Base-by-base conservation (phyloP, 352 stramenopile species). In the Phytophthora megakarya region DNA sequence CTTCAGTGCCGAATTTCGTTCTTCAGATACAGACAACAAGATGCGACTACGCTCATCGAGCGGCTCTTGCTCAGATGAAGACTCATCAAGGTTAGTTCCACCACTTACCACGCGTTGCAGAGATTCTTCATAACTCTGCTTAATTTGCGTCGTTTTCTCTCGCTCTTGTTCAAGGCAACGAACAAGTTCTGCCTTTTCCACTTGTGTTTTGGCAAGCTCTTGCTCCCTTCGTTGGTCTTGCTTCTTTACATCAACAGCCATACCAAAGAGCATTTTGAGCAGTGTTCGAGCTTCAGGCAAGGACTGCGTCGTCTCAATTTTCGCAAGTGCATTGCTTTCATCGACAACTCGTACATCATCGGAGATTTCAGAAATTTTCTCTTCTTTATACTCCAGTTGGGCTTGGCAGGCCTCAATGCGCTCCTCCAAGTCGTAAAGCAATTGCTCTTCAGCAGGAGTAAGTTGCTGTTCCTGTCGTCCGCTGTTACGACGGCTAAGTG, bases 341-440 rank as follows among this genome's bases (percentile, higher is more conserved):
- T 91, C 84, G 8, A 76, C 53, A 35, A 61, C 48, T 10, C 70
- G 72, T 2, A 70, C 76, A 59, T 85, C 78, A n/a, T 83, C 75
- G 3, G 80, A 66, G 30, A 94, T 92, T 39, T 93, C 86, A 1
- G 84, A 93, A 16, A 96, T 93, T 44, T 90, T 90, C 44, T 96
- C 88, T 70, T 96, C 85, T 65, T 96, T 96, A 71, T 95, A 96
- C 60, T 96, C 86, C 15, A 96, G 64, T 48, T 94, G 81, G 1
- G 84, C 86, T 67, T 96, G 88, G 38, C 86, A 94, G 1, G 80
- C 85, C 54, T 96, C 88, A 53, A 96, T 96, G 23, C 84, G 80
- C 37, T 96, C 88, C 60, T 94, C 88, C 44, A 96, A 75, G 47
- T 96, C 88, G 38, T 82, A 89, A 2, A 96, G 67, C 18, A 94